A percentile compares a stretch with the other conserved stretches of the same genome.
Evolutionary conservation across 23 red algal genomes (phyloP).

Genomic region (Pyropia yezoensis): DNA sequence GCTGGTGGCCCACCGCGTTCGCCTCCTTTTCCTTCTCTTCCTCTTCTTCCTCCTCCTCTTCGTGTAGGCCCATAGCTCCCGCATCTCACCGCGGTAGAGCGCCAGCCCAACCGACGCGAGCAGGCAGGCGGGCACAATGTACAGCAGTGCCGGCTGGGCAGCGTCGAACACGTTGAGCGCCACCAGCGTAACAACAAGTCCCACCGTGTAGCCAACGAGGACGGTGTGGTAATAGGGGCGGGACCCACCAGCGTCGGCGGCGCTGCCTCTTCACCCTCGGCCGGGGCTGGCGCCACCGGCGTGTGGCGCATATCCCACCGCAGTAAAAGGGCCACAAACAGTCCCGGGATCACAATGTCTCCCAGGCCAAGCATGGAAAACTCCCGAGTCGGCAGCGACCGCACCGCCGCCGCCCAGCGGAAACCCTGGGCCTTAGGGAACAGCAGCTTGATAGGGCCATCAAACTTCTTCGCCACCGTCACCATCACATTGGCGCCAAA

Average conservation of each 20-base stretch:
- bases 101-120: conserved; percentile 40
- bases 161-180: conserved; percentile 62
- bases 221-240: conserved; percentile 58
- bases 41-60: conserved; percentile 58
- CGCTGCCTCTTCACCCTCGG: background rate
- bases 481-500: conserved; percentile 98
- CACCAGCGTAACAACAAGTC: conserved; percentile 43
- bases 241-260: conserved; percentile 2
- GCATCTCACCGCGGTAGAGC: conserved; percentile 26
- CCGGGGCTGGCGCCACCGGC: background rate
- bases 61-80: conserved; percentile 38
- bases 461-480: conserved; percentile 71
- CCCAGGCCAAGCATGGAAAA: conserved; percentile 86
- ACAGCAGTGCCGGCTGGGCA: conserved; percentile 81
- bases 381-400: conserved; percentile 32
- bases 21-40: background rate
- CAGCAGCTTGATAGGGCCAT: conserved; percentile 89
- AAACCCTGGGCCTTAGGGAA: conserved; percentile 19
- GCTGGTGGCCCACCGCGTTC: too few relatives aligned
- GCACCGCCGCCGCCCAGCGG: conserved; percentile 1
- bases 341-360: conserved; percentile 89
- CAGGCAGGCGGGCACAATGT: conserved; percentile 67
- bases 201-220: conserved; percentile 38
- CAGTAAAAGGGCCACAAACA: conserved; percentile 86
- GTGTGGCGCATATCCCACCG: conserved; percentile 60